Evolutionary conservation across 2,329 filamentous ascomycete species (phyloP).

Genomic region (Xylariaceae sp.): DNA sequence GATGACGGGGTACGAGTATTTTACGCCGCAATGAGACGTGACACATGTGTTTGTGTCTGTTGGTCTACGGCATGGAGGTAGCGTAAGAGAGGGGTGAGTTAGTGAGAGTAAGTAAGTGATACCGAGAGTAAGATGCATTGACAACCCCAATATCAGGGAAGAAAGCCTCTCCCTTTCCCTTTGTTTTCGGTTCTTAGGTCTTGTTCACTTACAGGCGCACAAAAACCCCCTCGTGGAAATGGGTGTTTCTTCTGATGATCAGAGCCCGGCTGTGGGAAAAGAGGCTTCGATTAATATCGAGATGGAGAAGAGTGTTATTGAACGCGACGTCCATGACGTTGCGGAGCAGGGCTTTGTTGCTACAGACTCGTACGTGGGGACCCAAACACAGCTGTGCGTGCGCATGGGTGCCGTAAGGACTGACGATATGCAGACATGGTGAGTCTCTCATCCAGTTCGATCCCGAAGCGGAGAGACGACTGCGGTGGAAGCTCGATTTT

Average conservation of each 20-base stretch:
- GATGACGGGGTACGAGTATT: too few relatives aligned
- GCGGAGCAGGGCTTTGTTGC: constrained; percentile 42
- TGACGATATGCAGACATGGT: constrained; percentile 38
- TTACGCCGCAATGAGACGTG: too few relatives aligned
- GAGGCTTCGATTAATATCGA: constrained; percentile 5
- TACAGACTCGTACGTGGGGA: constrained; percentile 42
- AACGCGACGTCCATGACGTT: constrained; percentile 26
- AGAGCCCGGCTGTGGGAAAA: background rate
- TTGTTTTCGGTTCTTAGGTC: too few relatives aligned
- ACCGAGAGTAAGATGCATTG: too few relatives aligned
- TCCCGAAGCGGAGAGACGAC: constrained; percentile 47
- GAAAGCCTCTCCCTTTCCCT: too few relatives aligned
- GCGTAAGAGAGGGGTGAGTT: too few relatives aligned
- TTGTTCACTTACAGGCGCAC: too few relatives aligned
- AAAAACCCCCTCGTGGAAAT: background rate
- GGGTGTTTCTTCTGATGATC: constrained; percentile 3
- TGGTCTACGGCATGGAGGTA: too few relatives aligned
- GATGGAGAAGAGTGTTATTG: constrained; percentile 12
- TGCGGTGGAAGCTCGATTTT: constrained; percentile 58
- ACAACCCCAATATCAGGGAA: too few relatives aligned
- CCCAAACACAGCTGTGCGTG: background rate
- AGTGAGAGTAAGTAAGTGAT: too few relatives aligned
- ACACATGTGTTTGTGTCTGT: too few relatives aligned
- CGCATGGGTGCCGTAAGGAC: background rate
- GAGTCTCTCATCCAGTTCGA: constrained; percentile 50